Evolutionary conservation across 495 filamentous ascomycete genomes (phyloP), one percentile per base, ranked within the genome.

Genomic region (Aspergillus kassunensis): DNA sequence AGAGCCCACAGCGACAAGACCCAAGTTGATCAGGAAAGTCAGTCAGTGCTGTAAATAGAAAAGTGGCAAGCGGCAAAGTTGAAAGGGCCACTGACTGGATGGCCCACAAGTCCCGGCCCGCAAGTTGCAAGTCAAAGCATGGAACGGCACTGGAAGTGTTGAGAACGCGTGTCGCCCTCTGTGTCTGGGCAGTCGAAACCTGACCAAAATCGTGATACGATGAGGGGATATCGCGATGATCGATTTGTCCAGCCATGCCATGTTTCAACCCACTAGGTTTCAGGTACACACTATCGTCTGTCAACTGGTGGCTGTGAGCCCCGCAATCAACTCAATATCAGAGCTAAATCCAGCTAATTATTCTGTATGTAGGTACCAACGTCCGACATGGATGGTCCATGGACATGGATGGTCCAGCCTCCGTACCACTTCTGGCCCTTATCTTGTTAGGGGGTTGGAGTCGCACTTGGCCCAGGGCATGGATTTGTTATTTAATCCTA

Each of bases 91-190:
- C 21, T 12, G 30, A 21, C 13, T 11, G 11, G 45, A 21, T 44
- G 45, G 53, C 53, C 58, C 54, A 57, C 54, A 23, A 35, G 6
- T 27, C 30, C n/a, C 37, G 54, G 50, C 54, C 60, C 60, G 57
- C 57, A 40, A 16, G n/a, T n/a, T n/a, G n/a, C 54, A 23, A 35
- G 6, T 27, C 30, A n/a, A 31, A 51, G 50, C 54, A 57, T 57
- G 57, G 54, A 40, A 16, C 12, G 3, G 3, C 3, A 3, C 13
- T 33, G 30, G 30, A 33, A 33, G 10, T 3, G 27, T 19, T 29
- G 19, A 24, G 18, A 60, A 63, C 60, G 60, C 60, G 60, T 63
- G 60, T 63, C 60, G 57, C 45, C 44, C n/a, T 16, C 34, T n/a
- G 20, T 51, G 45, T 50, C 41, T 23, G 39, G 50, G 37, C 8